phyloP scores from a whole-genome alignment of 257 asterid genomes.

The Solanum chilense region DNA sequence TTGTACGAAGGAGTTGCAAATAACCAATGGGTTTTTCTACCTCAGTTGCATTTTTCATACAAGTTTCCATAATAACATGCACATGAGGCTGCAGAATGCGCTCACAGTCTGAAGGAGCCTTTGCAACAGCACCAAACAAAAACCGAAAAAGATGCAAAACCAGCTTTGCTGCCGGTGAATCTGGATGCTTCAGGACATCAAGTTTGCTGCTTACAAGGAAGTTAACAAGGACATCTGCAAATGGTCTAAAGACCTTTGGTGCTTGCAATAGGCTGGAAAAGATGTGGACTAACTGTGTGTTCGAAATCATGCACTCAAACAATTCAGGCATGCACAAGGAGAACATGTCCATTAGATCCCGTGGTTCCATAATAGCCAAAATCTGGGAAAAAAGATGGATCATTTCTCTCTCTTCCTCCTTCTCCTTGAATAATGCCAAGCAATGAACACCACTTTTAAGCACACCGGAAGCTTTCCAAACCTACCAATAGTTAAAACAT shows the following conservation, averaged over 20 bases:
- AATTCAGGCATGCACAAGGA: constrained; percentile 98
- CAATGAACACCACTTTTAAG: constrained; percentile 96
- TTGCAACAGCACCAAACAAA: constrained; percentile 84
- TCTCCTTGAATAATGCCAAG: constrained; percentile 91
- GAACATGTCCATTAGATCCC: constrained; percentile 98
- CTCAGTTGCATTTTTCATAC: constrained; percentile 90
- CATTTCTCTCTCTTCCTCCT: constrained; percentile 98
- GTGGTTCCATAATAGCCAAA: constrained; percentile 96
- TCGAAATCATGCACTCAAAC: constrained; percentile 96
- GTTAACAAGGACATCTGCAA: constrained; percentile 95
- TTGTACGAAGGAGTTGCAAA: constrained; percentile 93
- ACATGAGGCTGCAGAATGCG: constrained; percentile 97
- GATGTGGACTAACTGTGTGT: constrained; percentile 82
- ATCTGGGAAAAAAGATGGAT: constrained; percentile 83
- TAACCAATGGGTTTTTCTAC: constrained; percentile 86
- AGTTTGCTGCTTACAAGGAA: constrained; percentile 91
- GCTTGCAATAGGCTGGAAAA: constrained; percentile 92
- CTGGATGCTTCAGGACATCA: constrained; percentile 95
- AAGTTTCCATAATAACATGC: constrained; percentile 87
- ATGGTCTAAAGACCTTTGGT: constrained; percentile 91
- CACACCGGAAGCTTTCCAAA: constrained; percentile 98
- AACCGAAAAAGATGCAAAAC: constrained; percentile 94
- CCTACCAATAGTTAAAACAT: constrained; percentile 32
- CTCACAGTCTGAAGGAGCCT: constrained; percentile 94
- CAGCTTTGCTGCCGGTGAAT: constrained; percentile 97